Base-by-base conservation (phyloP, 441 rosid genomes). In the Syzygium malaccense region DNA sequence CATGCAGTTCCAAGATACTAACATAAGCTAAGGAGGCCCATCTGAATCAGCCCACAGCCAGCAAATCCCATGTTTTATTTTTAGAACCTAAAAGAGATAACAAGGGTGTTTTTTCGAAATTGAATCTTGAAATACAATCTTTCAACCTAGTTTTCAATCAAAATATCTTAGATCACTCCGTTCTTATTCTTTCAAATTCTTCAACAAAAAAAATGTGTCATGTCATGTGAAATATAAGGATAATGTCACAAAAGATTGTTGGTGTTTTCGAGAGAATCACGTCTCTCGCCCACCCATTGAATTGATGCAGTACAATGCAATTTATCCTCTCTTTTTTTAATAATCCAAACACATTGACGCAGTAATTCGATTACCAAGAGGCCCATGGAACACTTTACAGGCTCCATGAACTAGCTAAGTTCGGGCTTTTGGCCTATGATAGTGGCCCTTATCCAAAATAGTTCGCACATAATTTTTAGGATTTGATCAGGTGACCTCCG, bases 281-380 rank as follows among this genome's bases (percentile, higher is more conserved):
- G 4, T n/a, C 19, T 62, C 20, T 13, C 14, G 4, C 28, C 19
- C 71, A 15, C 20, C 71, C 37, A 14, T n/a, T 62, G 37, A 62
- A n/a, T n/a, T 2, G 0, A 62, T 14, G 20, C 7, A 19, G 19
- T 64, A 30, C 0, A 0, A 15, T 30, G 71, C 6, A 64, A 64
- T 14, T 64, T 30, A 64, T 64, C 30, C 17, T 37, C 7, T 1
- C 15, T n/a, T 62, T 30, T 64, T 30, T 8, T 0, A 64, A 64
- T 64, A 64, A 30, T 64, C 12, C 1, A 1, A 64, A 37, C 4
- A 11, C 37, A 30, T 64, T 3, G 1, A 11, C 15, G 18, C 20
- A 15, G 0, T n/a, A 3, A 15, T 64, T 8, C 15, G 11, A 15
- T 64, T 30, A 64, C 0, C 4, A 2, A 4, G 32, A 60, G 68